Evolutionary conservation across 305 asterid species (phyloP), one percentile per base, ranked within the genome.

Genomic region (Solanum hybrid): DNA sequence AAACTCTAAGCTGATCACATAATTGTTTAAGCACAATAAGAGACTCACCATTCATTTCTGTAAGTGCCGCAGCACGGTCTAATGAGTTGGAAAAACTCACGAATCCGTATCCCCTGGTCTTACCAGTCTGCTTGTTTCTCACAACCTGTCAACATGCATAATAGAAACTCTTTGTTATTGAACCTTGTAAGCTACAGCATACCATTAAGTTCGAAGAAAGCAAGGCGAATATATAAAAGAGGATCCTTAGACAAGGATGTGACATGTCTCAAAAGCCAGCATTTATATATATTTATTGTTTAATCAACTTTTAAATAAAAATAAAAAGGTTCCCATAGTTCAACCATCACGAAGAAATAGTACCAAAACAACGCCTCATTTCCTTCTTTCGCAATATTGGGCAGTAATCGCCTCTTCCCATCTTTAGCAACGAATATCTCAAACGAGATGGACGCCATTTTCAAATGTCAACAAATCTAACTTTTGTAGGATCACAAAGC

Each of bases 101-200:
- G 90, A 97, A 97, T 73, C 99, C 99, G 60, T 94, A 97, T 90
- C 99, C 98, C 90, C 93, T 95, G 71, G 99, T 95, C 90, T 97
- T 95, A 82, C 99, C 98, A 64, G 98, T 97, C 78, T 98, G 94
- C 94, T 97, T 95, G 91, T 97, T 98, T 89, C 99, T 93, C 87
- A 97, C 96, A 90, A 96, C 98, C 98, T 96, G 89, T 66, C 32
- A 76, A 42, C 77, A 42, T 51, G 77, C 56, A 42, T 45, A 6
- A 45, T 79, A 11, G n/a, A 32, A 42, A 17, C 29, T 0, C 45
- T 38, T 75, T 17, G 38, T 66, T 87, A 87, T 1, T 26, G 40
- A 82, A 45, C 27, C 73, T 45, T 82, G 24, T 82, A 82, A 45
- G 87, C 73, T 10, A 45, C 29, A 82, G 2, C 87, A 29, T 82